These are phyloP conservation scores for Podila epigama DNA, from an alignment of 192 early-diverging fungal genomes.

Conservation along the genomic window DNA sequence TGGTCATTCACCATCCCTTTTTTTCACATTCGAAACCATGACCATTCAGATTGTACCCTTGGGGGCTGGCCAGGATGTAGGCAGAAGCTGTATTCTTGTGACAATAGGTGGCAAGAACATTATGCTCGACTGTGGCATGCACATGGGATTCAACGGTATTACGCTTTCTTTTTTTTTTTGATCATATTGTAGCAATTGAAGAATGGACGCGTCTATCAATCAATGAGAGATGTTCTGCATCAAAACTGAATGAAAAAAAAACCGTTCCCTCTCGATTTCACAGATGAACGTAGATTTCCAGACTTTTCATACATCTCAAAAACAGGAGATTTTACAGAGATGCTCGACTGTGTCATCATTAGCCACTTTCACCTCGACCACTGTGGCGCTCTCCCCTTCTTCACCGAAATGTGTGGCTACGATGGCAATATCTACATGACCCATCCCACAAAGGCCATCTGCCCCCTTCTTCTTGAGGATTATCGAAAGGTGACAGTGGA, in stretches of 20 bases:
- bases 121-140: constrained; percentile 95
- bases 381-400: constrained; percentile 95
- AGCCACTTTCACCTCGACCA: constrained; percentile 99
- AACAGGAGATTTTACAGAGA: constrained; percentile 78
- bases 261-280: neutral
- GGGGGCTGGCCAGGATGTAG: constrained; percentile 88
- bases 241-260: neutral
- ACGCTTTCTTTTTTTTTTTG: neutral
- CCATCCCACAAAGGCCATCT: constrained; percentile 94
- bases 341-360: constrained; percentile 93
- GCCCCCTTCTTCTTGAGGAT: constrained; percentile 92
- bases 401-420: constrained; percentile 95
- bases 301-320: constrained; percentile 94
- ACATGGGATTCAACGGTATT: constrained; percentile 89
- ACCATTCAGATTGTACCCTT: constrained; percentile 73
- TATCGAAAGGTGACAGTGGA: constrained; percentile 94
- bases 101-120: constrained; percentile 81
- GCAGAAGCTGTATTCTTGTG: constrained; percentile 82
- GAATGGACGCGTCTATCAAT: too few relatives aligned
- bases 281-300: constrained; percentile 87
- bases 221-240: too few relatives aligned
- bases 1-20: neutral
- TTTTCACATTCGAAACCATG: constrained; percentile 9
- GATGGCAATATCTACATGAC: constrained; percentile 99
- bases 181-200: neutral